Conservation (phyloP, 2,329 filamentous ascomycete genomes). For the Ophioceras dolichostomum region DNA sequence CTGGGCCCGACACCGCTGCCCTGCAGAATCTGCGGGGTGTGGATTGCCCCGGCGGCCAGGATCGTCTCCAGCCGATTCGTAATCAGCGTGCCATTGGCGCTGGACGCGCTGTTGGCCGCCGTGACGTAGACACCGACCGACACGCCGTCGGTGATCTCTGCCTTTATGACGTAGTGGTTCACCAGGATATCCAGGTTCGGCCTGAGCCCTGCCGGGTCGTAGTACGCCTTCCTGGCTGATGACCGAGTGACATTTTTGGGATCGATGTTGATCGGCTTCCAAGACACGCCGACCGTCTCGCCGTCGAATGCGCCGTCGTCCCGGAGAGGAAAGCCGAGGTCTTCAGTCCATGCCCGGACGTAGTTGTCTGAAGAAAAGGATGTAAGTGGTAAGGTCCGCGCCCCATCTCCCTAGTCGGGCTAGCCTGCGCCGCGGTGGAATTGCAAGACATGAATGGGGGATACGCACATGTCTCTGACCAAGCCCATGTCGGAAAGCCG, state of each 20-base stretch:
- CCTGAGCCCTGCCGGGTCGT: slow-evolving; percentile 1
- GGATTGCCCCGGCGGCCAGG: background rate
- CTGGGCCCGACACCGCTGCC: background rate
- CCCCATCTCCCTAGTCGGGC: too few relatives aligned
- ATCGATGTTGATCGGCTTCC: slow-evolving; percentile 23
- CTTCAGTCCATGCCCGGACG: slow-evolving; percentile 2
- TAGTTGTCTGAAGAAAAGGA: background rate
- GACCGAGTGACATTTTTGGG: slow-evolving; percentile 14
- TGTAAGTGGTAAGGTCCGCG: too few relatives aligned
- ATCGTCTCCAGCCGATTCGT: background rate
- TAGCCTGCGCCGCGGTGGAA: too few relatives aligned
- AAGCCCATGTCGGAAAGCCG: slow-evolving; percentile 5
- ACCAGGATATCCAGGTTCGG: slow-evolving; percentile 1
- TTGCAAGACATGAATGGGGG: too few relatives aligned
- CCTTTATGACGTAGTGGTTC: background rate
- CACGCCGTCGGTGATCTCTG: background rate
- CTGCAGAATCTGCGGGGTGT: background rate
- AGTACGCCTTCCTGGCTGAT: slow-evolving; percentile 2
- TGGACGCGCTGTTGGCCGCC: background rate
- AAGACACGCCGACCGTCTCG: slow-evolving; percentile 19
- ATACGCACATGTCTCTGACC: slow-evolving; percentile 6
- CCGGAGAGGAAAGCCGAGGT: slow-evolving; percentile 3
- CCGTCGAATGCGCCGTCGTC: slow-evolving; percentile 11
- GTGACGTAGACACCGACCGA: background rate
- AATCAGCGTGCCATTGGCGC: background rate